Percentiles rank a stretch among this genome's conserved stretches.
Evolutionary conservation across 1,284 basidiomycete species (phyloP).

Genomic region (Psilocybe mexicana): DNA sequence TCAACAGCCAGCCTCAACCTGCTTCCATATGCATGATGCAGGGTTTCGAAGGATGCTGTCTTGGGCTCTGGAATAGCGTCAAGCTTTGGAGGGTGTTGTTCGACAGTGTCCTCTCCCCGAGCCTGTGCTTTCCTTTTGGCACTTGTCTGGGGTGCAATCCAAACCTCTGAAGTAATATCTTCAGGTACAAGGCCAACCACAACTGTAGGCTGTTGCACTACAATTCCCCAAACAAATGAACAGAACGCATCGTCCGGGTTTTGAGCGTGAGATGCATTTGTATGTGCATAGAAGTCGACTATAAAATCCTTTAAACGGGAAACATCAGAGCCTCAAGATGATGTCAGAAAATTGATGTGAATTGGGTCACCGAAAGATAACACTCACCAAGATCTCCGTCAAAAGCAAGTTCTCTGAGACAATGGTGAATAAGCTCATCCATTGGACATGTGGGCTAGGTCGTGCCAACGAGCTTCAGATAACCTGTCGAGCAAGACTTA

Average conservation of each 20-base stretch:
- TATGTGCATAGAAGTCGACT: conserved; percentile 57
- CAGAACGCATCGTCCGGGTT: conserved; percentile 75
- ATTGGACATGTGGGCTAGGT: conserved; percentile 35
- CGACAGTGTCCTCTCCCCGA: conserved; percentile 49
- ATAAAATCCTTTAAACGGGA: conserved; percentile 71
- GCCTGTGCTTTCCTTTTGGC: conserved; percentile 61
- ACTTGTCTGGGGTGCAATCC: conserved; percentile 71
- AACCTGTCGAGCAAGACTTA: neutral
- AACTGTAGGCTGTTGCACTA: conserved; percentile 72
- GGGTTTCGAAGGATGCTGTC: conserved; percentile 50
- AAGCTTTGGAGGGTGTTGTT: conserved; percentile 46
- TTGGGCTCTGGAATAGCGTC: conserved; percentile 55
- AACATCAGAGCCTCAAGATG: conserved; percentile 61
- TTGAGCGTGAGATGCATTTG: conserved; percentile 43
- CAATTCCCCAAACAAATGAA: conserved; percentile 78
- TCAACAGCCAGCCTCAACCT: conserved; percentile 74
- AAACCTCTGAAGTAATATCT: conserved; percentile 62
- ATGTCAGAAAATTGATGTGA: neutral
- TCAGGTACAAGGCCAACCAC: conserved; percentile 66
- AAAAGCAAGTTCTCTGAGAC: conserved; percentile 76
- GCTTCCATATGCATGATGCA: conserved; percentile 57
- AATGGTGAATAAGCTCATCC: conserved; percentile 76
- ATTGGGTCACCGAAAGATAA: neutral
- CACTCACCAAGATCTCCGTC: conserved; percentile 75
- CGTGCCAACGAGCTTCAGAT: neutral